A percentile compares a stretch with the other conserved stretches of the same genome.
These are phyloP conservation scores for Fusarium xylarioides DNA, from an alignment of 2,329 filamentous ascomycete species.

Conservation along the genomic window DNA sequence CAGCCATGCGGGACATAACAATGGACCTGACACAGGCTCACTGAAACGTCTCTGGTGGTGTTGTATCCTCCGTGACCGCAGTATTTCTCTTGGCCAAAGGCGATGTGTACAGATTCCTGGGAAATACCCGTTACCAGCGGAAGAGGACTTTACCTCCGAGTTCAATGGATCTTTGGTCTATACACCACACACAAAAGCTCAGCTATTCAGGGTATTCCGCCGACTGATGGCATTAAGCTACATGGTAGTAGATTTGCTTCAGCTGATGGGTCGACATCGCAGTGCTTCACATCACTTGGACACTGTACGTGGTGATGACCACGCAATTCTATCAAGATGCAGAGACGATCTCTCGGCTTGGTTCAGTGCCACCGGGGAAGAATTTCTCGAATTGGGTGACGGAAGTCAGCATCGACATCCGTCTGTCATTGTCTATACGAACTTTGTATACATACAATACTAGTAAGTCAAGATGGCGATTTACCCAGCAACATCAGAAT, in stretches of 20 bases:
- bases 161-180: neutral
- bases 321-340: neutral
- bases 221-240: neutral
- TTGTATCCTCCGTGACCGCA: neutral
- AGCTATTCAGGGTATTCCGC: neutral
- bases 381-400: neutral
- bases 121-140: neutral
- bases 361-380: neutral
- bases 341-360: neutral
- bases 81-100: neutral
- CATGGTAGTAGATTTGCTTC: neutral
- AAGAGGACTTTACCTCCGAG: neutral
- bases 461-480: neutral
- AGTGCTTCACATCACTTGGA: neutral
- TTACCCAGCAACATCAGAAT: fast-evolving
- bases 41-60: neutral
- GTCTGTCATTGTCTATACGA: neutral
- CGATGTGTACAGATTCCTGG: neutral
- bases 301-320: neutral
- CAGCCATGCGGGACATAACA: neutral
- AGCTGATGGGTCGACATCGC: neutral
- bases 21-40: neutral
- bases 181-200: neutral
- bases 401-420: neutral
- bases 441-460: neutral